Evolutionary conservation across 148 eudicot genomes (phyloP).

Genomic region (Nepenthes mirabilis): DNA sequence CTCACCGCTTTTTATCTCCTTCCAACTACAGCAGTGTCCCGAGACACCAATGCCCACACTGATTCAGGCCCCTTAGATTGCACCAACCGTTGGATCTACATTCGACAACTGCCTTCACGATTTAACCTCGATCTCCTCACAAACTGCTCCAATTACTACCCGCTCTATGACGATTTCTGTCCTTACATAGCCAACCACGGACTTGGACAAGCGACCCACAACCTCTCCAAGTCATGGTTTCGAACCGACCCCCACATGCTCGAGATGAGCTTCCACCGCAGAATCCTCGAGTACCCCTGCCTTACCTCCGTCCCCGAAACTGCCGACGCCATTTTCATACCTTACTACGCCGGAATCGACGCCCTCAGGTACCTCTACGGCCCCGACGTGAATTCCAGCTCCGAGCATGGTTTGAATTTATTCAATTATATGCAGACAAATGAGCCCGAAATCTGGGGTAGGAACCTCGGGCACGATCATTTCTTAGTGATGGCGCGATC

Average conservation of each 20-base stretch:
- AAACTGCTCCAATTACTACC: slow-evolving; percentile 49
- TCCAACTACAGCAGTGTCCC: slow-evolving; percentile 3
- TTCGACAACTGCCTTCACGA: slow-evolving; percentile 52
- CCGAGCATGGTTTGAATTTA: slow-evolving; percentile 45
- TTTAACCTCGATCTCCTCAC: slow-evolving; percentile 63
- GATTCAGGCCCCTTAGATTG: slow-evolving; percentile 31
- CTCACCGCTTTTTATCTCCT: slow-evolving; percentile 14
- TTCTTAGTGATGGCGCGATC: slow-evolving; percentile 57
- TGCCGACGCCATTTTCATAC: slow-evolving; percentile 58
- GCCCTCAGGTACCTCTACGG: slow-evolving; percentile 50
- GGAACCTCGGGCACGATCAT: slow-evolving; percentile 47
- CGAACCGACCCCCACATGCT: slow-evolving; percentile 62
- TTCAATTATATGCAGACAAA: slow-evolving; percentile 20
- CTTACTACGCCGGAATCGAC: slow-evolving; percentile 60
- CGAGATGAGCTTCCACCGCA: slow-evolving; percentile 76
- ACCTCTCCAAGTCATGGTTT: slow-evolving; percentile 62
- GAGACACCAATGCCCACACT: slow-evolving; percentile 16
- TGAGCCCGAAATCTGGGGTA: slow-evolving; percentile 37
- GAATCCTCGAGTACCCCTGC: slow-evolving; percentile 85
- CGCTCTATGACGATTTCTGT: slow-evolving; percentile 49
- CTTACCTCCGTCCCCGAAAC: slow-evolving; percentile 27
- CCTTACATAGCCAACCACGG: slow-evolving; percentile 67
- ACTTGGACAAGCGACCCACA: slow-evolving; percentile 69
- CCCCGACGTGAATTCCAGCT: slow-evolving; percentile 35
- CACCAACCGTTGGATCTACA: slow-evolving; percentile 52